Base-by-base conservation (phyloP, 2,329 filamentous ascomycete genomes). In the Xylaria polymorpha region DNA sequence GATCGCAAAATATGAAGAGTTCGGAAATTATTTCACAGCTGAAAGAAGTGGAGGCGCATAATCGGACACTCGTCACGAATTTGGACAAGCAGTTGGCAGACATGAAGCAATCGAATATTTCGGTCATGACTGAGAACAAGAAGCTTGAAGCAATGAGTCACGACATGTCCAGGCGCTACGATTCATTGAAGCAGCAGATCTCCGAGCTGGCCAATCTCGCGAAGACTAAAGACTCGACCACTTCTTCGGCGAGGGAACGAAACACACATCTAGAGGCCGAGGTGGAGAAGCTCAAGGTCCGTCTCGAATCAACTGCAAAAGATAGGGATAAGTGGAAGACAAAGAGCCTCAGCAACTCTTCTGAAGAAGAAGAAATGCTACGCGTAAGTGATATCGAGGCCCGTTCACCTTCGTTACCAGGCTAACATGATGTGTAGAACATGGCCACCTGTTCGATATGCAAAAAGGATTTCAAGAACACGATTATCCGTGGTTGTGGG, bases 21-120 rank as follows among this genome's bases (percentile, higher is more conserved):
- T 94, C 94, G 0, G 96, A 98, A 78, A 97, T 98, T 68, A 94
- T 99, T 50, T 88, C 94, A 0, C 93, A 97, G 74, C 85, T 98
- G 64, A 99, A 99, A 83, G 95, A 98, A 64, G 88, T 93, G 1
- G 96, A 98, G 79, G 85, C 90, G 6, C 88, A 92, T 62, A 93
- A 91, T 72, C 88, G 93, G 59, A 89, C 90, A 18, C 81, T 98
- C 35, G 85, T 96, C 20, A 88, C 90, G 73, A 97, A 95, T 75
- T 84, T 97, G 70, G 96, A 99, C 81, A 98, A 97, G 82, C 94
- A 98, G 78, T 83, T 96, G 46, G 89, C 90, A 10, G 94, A 98
- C 76, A 83, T 94, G 74, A 94, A 91, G 78, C 92, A 95, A 72
- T 88, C 92, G 20, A 90, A 97, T 74, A 87, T 87, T n/a, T 85